Evolutionary conservation across 2,329 filamentous ascomycete species (phyloP).

Genomic region (Ceratocystis diversiconidia): DNA sequence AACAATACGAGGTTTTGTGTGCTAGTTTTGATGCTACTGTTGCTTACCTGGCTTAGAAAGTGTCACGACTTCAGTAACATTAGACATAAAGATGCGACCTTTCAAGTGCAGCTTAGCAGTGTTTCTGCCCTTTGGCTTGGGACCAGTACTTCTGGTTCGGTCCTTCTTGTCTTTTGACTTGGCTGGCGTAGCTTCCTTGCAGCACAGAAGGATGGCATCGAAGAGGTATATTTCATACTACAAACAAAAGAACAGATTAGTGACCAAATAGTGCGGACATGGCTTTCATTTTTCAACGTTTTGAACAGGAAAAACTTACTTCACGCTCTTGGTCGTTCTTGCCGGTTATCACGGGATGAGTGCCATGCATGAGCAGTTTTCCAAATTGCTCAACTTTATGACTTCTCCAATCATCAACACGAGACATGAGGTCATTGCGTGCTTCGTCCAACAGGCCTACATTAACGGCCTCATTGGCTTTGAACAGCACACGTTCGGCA

Average conservation of each 20-base stretch:
- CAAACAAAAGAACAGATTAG: conserved; percentile 16
- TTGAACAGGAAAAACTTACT: conserved; percentile 36
- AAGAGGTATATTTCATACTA: conserved; percentile 98
- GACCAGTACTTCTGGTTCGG: conserved; percentile 40
- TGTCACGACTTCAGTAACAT: conserved; percentile 87
- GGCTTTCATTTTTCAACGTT: neutral
- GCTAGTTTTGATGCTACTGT: too few species aligned
- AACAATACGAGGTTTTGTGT: too few species aligned
- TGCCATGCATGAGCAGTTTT: conserved; percentile 71
- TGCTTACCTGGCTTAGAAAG: conserved; percentile 69
- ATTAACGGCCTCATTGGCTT: conserved; percentile 83
- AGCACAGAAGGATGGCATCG: conserved; percentile 86
- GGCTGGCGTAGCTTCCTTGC: conserved; percentile 81
- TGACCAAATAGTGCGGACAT: conserved; percentile 3
- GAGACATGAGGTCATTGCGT: conserved; percentile 60
- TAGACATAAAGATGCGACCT: conserved; percentile 97
- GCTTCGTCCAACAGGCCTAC: conserved; percentile 74
- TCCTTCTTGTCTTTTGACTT: conserved; percentile 70
- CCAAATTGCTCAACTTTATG: conserved; percentile 86
- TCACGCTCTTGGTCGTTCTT: conserved; percentile 87
- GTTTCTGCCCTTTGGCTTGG: conserved; percentile 43
- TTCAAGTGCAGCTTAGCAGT: conserved; percentile 84
- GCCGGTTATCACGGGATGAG: conserved; percentile 80
- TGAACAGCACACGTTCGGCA: conserved; percentile 65
- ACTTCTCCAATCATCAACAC: conserved; percentile 96